A percentile compares a stretch with the other conserved stretches of the same genome.
These are phyloP conservation scores for Arthrobotrys megalospora DNA, from an alignment of 2,329 filamentous ascomycete genomes.

Conservation along the genomic window DNA sequence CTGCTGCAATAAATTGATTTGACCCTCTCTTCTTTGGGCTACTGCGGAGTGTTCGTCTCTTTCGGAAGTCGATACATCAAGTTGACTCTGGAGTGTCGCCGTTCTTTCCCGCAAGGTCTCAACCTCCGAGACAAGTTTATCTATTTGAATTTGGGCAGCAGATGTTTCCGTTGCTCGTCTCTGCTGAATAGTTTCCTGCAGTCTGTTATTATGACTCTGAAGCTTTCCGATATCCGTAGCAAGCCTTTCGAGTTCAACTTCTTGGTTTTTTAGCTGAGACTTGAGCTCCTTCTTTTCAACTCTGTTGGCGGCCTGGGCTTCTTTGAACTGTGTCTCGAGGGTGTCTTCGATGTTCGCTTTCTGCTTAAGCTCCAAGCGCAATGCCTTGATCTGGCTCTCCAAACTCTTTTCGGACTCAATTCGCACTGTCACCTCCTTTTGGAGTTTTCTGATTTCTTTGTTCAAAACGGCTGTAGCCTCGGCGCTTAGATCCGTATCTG, in stretches of 20 bases:
- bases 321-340: background rate
- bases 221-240: background rate
- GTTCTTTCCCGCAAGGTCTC: background rate
- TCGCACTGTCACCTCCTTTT: background rate
- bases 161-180: constrained; percentile 9
- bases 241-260: background rate
- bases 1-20: constrained; percentile 15
- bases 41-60: background rate
- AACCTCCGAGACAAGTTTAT: background rate
- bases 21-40: constrained; percentile 1
- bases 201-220: background rate
- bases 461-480: background rate
- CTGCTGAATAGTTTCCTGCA: constrained; percentile 3
- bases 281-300: constrained; percentile 3
- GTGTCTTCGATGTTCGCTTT: background rate
- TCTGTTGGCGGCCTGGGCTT: background rate
- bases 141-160: background rate
- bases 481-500: background rate
- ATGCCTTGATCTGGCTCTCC: background rate
- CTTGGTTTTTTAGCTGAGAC: background rate
- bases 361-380: background rate
- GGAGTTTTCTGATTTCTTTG: background rate
- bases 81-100: background rate
- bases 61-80: background rate
- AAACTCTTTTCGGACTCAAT: constrained; percentile 2